These are phyloP conservation scores for Cucurbita maxima DNA, from an alignment of 306 rosid species.

Conservation along the genomic window DNA sequence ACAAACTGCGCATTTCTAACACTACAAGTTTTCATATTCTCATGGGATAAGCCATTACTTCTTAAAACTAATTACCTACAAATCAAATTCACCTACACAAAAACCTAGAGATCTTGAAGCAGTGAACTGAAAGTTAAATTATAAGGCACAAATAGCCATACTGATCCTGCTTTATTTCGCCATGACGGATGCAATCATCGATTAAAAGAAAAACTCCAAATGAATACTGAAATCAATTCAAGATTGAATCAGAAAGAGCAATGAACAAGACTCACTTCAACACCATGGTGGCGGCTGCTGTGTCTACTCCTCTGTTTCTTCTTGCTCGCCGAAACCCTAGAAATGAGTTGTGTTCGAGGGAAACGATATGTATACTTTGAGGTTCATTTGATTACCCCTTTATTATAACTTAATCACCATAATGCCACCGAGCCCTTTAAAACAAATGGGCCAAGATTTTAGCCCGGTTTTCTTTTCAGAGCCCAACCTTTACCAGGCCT, in stretches of 20 bases:
- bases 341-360: background rate
- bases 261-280: background rate
- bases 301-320: background rate
- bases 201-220: background rate
- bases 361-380: background rate
- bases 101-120: background rate
- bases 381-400: background rate
- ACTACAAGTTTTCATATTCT: background rate
- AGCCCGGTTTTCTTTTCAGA: background rate
- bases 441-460: background rate
- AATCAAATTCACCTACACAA: background rate
- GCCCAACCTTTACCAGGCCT: background rate
- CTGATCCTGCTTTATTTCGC: background rate
- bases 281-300: slow-evolving; percentile 8
- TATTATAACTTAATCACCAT: background rate
- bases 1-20: background rate
- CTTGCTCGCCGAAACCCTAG: slow-evolving; percentile 2
- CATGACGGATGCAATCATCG: background rate
- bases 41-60: background rate
- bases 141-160: background rate
- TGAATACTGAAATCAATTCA: background rate
- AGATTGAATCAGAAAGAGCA: background rate
- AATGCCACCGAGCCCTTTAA: background rate
- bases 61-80: background rate
- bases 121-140: background rate